Percentiles rank a stretch among this genome's conserved stretches.
Evolutionary conservation across 2,329 filamentous ascomycete species (phyloP).

Genomic region (Penicillium sp.): DNA sequence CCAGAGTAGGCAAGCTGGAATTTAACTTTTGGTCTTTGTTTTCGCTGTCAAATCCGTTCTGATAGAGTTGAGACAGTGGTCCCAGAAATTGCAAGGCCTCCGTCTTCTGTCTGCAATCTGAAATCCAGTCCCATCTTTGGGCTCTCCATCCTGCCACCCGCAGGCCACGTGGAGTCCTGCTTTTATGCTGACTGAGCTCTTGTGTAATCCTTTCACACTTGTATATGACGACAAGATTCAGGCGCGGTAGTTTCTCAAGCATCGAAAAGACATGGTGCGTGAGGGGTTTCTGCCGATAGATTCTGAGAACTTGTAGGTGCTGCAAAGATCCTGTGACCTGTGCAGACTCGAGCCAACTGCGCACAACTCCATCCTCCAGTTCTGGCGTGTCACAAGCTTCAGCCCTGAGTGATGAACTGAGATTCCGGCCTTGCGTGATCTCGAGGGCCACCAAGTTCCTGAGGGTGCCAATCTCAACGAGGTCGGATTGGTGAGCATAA

Average conservation of each 20-base stretch:
- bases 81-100: neutral
- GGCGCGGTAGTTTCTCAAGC: constrained; percentile 37
- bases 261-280: constrained; percentile 37
- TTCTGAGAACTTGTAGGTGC: constrained; percentile 41
- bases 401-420: neutral
- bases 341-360: constrained; percentile 45
- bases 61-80: neutral
- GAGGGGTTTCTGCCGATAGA: constrained; percentile 37
- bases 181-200: neutral
- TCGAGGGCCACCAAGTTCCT: constrained; percentile 46
- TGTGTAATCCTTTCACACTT: constrained; percentile 33
- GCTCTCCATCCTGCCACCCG: constrained; percentile 3
- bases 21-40: neutral
- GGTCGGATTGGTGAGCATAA: constrained; percentile 35
- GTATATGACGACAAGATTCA: constrained; percentile 39
- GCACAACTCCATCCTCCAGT: constrained; percentile 44
- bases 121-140: constrained; percentile 9
- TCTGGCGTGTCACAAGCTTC: neutral
- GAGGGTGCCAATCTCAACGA: constrained; percentile 42
- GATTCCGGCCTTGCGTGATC: constrained; percentile 14
- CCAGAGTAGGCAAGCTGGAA: neutral
- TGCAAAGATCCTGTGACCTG: constrained; percentile 35
- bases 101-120: neutral
- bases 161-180: neutral
- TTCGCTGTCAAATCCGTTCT: neutral